Evolutionary conservation across 1,139 yeast genomes (phyloP), one percentile per base, ranked within the genome.

Genomic region (Debaryomycetaceae sp.): DNA sequence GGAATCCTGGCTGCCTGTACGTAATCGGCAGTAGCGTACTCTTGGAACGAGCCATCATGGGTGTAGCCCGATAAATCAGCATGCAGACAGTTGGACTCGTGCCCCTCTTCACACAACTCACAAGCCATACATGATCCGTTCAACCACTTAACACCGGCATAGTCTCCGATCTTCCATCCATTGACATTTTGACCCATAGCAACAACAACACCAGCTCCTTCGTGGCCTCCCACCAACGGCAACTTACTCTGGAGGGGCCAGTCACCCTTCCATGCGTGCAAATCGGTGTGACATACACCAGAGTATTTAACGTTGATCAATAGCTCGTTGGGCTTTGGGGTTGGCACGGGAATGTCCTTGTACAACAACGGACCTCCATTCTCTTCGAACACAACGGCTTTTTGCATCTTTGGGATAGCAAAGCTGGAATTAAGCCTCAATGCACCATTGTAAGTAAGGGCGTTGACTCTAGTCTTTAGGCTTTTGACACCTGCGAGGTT

Each of bases 151-250:
- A 85, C 72, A 62, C 93, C 95, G 47, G 93, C 95, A 43, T 64
- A 72, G 63, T 86, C 93, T 59, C 95, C 95, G 57, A 84, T 64
- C 60, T 84, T 76, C 72, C 86, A 84, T 37, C 84, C 83, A 56
- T 69, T 75, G 54, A 85, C 95, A 53, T 80, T 75, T 38, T 70
- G 70, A 60, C 93, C 95, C 72, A 80, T 54, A 76, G 57, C 89
- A 48, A 85, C 91, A 51, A 86, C 93, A 35, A 80, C 80, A 67
- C 95, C 95, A 35, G 91, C 90, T 70, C 93, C 93, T 69, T 86
- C 95, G 73, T 86, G 95, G 59, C 95, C 95, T 52, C 89, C 90
- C 43, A 84, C 87, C 54, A 83, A 69, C 22, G 89, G 89, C 51
- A 80, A 72, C 65, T 83, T 83, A 53, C 83, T 77, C 44, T 69